Base-by-base conservation (phyloP, 2,329 filamentous ascomycete genomes). In the Penicillium sp. region DNA sequence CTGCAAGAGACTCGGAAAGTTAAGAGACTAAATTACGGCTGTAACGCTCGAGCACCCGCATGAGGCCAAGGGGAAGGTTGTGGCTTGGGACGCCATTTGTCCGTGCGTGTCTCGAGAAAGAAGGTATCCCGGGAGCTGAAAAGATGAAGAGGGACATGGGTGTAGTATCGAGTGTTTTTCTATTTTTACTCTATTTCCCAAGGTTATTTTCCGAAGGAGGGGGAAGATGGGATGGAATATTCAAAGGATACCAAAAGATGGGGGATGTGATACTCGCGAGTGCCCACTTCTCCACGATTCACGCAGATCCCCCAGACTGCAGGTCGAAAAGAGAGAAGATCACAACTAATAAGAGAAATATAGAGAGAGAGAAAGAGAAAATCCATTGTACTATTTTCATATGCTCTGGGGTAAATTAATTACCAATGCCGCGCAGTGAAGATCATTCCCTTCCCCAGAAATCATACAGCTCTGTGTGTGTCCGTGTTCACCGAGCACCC, bases 391-490 rank as follows among this genome's bases (percentile, higher is more conserved):
- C 14, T 45, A 45, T 45, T 45, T 45, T 31, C 42, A 45, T 45
- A 45, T 45, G 26, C 42, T 45, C 28, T 45, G 42, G 28, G 14
- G 21, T n/a, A n/a, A 29, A 45, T 45, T 45, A 45, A n/a, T n/a
- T 29, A 18, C 44, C 44, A 13, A 39, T 48, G 29, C 28, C 18
- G 24, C 40, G 40, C 40, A 43, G 43, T n/a, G 21, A 26, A 52
- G 34, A 48, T 46, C 37, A n/a, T 36, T 49, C 19, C 33, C 33
- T 29, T 39, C 23, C 21, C 39, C 14, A 43, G 42, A 52, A 34
- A 52, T 58, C 50, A 55, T 60, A 58, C 52, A 55, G 50, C 29
- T 21, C 5, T 33, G 34, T 37, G 33, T 36, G 39, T 40, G 37
- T 28, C 39, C 39, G 42, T 45, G 47, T 53, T 49, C 50, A 28